These are phyloP conservation scores for Eucalyptus pauciflora DNA, from an alignment of 345 rosid genomes.

Conservation along the genomic window DNA sequence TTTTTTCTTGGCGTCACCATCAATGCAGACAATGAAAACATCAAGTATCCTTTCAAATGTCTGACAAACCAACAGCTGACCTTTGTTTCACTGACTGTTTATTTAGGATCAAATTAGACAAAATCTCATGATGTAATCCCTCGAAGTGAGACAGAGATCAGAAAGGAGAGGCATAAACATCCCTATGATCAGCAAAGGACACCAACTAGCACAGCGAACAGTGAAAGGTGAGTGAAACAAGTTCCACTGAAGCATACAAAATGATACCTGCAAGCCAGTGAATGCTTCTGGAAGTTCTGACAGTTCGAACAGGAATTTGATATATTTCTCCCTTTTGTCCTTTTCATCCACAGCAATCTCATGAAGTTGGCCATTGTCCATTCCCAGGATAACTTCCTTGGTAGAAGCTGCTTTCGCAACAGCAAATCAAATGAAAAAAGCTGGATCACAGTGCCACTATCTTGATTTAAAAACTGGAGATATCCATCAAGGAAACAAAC, in stretches of 20 bases:
- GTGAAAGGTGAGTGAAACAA: background rate
- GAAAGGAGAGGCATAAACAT: background rate
- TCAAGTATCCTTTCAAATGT: background rate
- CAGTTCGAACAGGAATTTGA: slow-evolving; percentile 68
- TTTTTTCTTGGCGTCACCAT: background rate
- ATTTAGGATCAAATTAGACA: background rate
- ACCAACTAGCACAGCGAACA: background rate
- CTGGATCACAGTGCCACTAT: background rate
- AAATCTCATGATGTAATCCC: background rate
- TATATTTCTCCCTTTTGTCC: slow-evolving; percentile 90
- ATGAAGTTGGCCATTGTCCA: slow-evolving; percentile 82
- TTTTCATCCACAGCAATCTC: slow-evolving; percentile 96
- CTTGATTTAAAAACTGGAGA: background rate
- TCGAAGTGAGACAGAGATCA: background rate
- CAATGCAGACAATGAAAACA: background rate
- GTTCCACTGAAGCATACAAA: background rate
- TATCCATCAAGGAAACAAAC: background rate
- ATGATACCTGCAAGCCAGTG: slow-evolving; percentile 78
- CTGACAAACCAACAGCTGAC: background rate
- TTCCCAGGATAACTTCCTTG: slow-evolving; percentile 88
- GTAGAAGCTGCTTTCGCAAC: slow-evolving; percentile 52
- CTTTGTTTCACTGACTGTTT: background rate
- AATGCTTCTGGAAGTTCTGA: slow-evolving; percentile 89
- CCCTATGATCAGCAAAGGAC: background rate
- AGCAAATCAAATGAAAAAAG: background rate